Evolutionary conservation across 2,329 filamentous ascomycete genomes (phyloP), one percentile per base, ranked within the genome.

Genomic region (Ascochyta koolunga): DNA sequence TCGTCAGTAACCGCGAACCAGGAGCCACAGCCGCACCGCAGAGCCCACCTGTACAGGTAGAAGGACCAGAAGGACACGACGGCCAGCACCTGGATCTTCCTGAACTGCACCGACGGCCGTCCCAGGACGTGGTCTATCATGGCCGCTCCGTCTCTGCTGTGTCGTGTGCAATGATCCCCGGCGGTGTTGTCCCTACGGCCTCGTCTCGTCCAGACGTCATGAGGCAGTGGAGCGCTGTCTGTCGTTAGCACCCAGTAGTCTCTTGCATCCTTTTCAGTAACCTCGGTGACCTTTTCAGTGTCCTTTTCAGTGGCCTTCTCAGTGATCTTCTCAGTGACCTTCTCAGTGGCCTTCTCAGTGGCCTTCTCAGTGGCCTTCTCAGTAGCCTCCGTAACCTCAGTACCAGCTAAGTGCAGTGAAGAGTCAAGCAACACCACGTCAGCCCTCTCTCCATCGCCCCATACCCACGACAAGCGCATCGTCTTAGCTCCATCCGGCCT

Each of bases 41-140:
- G 27, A 16, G 69, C 80, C 58, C 79, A 91, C 89, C 84, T 87
- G 68, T 88, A 83, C 24, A 97, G 80, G 73, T 97, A 97, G 40
- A 88, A 78, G 5, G 89, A 89, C 95, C 95, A 99, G 71, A 98
- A 95, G 0, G 90, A 87, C 50, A 98, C 83, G 13, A 98, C 95
- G 19, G 89, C 88, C 62, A 98, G 84, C 65, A 99, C 92, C 76
- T 98, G 93, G 44, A 96, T 88, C 69, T 96, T 91, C 60, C 93
- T 87, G 69, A 96, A 96, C 78, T 93, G 90, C 69, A 90, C 87
- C 56, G 93, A 97, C 29, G 93, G 93, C 61, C 91, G 87, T 59
- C 93, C 93, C 42, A 98, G 82, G 52, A 97, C 89, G 81, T 98
- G 93, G 77, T 98, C 93, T 62, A 75, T 75, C 73, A 76, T 76